These are phyloP conservation scores for Eremomyces bilateralis DNA, from an alignment of 495 filamentous ascomycete genomes.

Conservation along the genomic window DNA sequence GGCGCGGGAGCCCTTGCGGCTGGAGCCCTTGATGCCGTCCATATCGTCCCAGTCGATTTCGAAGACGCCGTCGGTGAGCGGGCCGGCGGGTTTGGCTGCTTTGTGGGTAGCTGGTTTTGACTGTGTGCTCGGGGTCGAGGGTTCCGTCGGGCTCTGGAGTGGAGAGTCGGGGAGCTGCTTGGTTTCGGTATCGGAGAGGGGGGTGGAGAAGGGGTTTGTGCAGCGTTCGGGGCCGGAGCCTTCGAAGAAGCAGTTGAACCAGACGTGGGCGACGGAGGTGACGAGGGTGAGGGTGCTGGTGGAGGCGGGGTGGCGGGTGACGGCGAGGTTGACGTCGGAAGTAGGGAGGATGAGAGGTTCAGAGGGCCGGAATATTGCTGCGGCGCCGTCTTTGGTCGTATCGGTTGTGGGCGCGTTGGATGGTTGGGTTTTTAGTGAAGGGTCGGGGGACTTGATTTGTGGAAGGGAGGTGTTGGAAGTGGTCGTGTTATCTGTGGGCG, in stretches of 20 bases:
- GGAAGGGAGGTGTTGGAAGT: neutral
- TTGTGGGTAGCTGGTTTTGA: neutral
- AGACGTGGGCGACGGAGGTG: slow-evolving; percentile 79
- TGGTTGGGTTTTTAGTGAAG: neutral
- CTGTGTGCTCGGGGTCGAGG: neutral
- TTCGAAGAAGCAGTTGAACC: slow-evolving; percentile 93
- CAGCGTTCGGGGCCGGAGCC: slow-evolving; percentile 41
- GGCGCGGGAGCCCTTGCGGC: slow-evolving; percentile 54
- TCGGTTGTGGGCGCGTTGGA: slow-evolving; percentile 3
- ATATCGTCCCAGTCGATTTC: slow-evolving; percentile 42
- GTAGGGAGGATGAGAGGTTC: slow-evolving; percentile 45
- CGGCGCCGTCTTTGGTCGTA: slow-evolving; percentile 12
- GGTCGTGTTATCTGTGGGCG: too few species aligned
- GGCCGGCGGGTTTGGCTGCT: slow-evolving; percentile 25
- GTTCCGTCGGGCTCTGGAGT: neutral
- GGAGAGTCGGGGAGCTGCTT: slow-evolving; percentile 27
- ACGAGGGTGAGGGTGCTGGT: slow-evolving; percentile 70
- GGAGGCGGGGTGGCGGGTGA: slow-evolving; percentile 61
- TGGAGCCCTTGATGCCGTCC: slow-evolving; percentile 62
- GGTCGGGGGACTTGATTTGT: neutral
- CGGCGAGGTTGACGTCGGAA: slow-evolving; percentile 73
- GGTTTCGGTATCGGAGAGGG: slow-evolving; percentile 34
- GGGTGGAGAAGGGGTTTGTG: slow-evolving; percentile 23
- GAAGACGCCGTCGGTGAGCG: slow-evolving; percentile 32
- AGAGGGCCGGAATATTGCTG: slow-evolving; percentile 56